Evolutionary conservation across 1,284 basidiomycete species (phyloP).

Genomic region (Ceratorhiza oryzae-sativae): DNA sequence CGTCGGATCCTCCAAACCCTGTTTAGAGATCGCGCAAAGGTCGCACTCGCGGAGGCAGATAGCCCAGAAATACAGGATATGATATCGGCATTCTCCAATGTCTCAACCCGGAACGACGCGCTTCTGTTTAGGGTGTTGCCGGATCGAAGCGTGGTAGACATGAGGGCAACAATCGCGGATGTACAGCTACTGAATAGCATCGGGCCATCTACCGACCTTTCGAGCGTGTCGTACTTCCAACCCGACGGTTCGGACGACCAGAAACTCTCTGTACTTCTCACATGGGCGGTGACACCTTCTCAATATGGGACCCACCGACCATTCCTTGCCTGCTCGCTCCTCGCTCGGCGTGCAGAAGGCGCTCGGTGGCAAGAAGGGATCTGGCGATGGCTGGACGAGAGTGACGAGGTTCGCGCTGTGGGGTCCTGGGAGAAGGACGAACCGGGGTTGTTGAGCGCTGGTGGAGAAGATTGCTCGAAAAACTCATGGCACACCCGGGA

Average conservation of each 20-base stretch:
- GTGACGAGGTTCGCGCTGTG: constrained; percentile 19
- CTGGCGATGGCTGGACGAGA: constrained; percentile 29
- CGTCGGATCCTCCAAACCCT: constrained; percentile 38
- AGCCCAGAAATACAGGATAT: constrained; percentile 52
- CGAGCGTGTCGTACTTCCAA: constrained; percentile 67
- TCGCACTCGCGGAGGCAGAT: constrained; percentile 42
- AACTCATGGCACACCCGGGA: constrained; percentile 75
- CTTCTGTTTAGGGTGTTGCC: constrained; percentile 76
- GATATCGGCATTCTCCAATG: constrained; percentile 54
- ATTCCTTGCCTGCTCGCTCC: constrained; percentile 78
- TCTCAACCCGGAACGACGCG: constrained; percentile 75
- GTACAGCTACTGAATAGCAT: constrained; percentile 87
- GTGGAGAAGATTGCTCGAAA: constrained; percentile 79
- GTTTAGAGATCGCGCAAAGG: constrained; percentile 39
- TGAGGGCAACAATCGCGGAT: constrained; percentile 72
- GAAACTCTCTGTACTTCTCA: constrained; percentile 82
- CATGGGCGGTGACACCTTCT: constrained; percentile 84
- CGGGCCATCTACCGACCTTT: constrained; percentile 71
- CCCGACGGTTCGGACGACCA: constrained; percentile 49
- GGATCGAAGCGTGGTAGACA: constrained; percentile 61
- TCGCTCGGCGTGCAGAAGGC: constrained; percentile 71
- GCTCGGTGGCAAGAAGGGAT: constrained; percentile 65
- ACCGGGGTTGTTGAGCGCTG: constrained; percentile 57
- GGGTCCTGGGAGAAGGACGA: constrained; percentile 48
- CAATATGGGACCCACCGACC: constrained; percentile 87